Evolutionary conservation across 2,329 filamentous ascomycete species (phyloP), one percentile per base, ranked within the genome.

Genomic region (Lasiodiplodia theobromae): DNA sequence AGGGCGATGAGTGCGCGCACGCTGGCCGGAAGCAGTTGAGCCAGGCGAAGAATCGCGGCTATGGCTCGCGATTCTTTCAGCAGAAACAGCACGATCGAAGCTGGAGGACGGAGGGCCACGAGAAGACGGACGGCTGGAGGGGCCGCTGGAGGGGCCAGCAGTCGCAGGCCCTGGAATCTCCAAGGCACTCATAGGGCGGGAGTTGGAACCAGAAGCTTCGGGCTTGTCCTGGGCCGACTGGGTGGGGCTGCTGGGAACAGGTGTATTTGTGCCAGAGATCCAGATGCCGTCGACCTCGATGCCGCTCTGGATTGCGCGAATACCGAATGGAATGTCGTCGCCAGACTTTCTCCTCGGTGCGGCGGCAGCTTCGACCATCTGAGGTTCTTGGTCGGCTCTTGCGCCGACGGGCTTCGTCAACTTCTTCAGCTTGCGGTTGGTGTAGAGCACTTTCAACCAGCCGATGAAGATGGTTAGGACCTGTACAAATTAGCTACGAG

Each of bases 281-380:
- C 82, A 86, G 63, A 97, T 94, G 4, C 93, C 94, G 71, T 97
- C 92, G 8, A 97, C 88, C 76, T 95, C 88, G 53, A 96, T 84
- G 6, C 94, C 94, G 72, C 88, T 91, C 77, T 97, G 91, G 57
- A 97, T 88, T 7, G 94, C 94, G 73, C 92, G 89, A 66, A 96
- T 88, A 23, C 95, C 94, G 74, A 97, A 97, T 0, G 93, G 94
- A 44, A 96, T 88, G 11, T 92, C 90, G 63, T 87, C 83, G 80
- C 86, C 70, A 72, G 79, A 86, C 16, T 64, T 64, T n/a, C 47
- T 52, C 18, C 44, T 64, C 82, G 63, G 34, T 4, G 12, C 65
- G 72, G 38, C 65, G 71, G 53, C 65, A 10, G 91, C 88, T 73
- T 89, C 88, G 72, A 93, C 90, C 70, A 91, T 85, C 23, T 87